phyloP scores from a whole-genome alignment of 805 yeast genomes.

The Grigorovia yakushimaensis region DNA sequence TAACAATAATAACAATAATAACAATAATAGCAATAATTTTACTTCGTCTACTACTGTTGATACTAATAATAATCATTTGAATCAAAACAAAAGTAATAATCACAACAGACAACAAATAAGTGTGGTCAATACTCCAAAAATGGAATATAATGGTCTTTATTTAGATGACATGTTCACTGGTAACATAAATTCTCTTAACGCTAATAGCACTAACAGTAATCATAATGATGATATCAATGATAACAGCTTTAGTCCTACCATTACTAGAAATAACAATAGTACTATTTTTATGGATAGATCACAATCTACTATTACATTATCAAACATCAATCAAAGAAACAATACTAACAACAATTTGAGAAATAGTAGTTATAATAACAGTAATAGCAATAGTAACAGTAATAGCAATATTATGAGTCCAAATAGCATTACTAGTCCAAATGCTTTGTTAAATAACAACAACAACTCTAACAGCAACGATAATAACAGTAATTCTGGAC shows the following conservation, averaged over 20 bases:
- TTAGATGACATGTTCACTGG: slow-evolving; percentile 17
- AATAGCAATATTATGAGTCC: not conserved
- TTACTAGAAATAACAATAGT: not conserved
- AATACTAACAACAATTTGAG: too few species aligned
- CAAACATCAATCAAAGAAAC: not conserved
- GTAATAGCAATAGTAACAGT: too few species aligned
- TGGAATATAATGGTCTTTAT: slow-evolving; percentile 4
- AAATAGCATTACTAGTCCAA: not conserved
- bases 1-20: not conserved
- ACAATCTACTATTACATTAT: not conserved
- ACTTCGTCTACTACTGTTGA: too few species aligned
- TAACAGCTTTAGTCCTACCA: not conserved
- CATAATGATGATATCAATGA: not conserved
- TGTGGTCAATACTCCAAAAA: not conserved
- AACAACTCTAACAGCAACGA: not conserved
- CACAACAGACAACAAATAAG: not conserved
- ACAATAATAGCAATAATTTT: not conserved
- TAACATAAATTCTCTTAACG: not conserved
- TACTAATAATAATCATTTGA: not conserved
- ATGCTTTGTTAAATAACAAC: not conserved
- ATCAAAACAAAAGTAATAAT: not conserved
- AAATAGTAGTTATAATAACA: too few species aligned
- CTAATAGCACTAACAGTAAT: not conserved
- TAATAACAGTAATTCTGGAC: not conserved
- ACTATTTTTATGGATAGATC: not conserved